phyloP scores from a whole-genome alignment of 257 asterid genomes.

The Nicotiana sylvestris region DNA sequence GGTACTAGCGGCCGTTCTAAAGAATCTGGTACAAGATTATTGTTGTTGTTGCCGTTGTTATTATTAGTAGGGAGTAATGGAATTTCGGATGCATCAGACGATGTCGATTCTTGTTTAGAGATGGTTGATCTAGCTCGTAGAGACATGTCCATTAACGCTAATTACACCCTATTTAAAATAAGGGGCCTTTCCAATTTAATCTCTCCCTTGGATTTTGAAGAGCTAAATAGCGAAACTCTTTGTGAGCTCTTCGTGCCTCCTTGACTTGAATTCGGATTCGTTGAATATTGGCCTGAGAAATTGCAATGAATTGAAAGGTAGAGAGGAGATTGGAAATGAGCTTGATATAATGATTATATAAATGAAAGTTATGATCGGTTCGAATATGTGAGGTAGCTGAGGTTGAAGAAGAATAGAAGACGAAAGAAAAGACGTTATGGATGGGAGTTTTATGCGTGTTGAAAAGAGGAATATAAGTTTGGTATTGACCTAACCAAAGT shows the following conservation, averaged over 20 bases:
- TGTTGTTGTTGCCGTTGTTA: not conserved
- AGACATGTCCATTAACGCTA: slow-evolving; percentile 1
- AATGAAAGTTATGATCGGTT: not conserved
- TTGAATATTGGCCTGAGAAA: not conserved
- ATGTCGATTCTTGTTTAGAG: not conserved
- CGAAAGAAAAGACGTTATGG: not conserved
- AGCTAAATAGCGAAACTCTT: not conserved
- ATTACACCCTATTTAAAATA: not conserved
- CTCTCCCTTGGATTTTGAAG: not conserved
- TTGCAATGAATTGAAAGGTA: not conserved
- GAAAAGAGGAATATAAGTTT: not conserved
- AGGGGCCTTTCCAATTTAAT: not conserved
- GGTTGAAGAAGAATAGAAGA: not conserved
- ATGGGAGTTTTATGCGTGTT: not conserved
- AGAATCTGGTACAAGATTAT: not conserved
- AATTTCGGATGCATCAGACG: not conserved
- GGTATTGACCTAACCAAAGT: not conserved
- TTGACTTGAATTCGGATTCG: not conserved
- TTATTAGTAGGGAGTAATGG: not conserved
- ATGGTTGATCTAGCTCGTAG: slow-evolving; percentile 3
- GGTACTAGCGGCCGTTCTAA: not conserved
- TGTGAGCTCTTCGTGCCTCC: not conserved
- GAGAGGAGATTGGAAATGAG: not conserved
- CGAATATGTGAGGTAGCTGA: not conserved
- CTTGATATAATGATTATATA: not conserved